These are phyloP conservation scores for Epichloe hybrida DNA, from an alignment of 2,329 filamentous ascomycete genomes.

Conservation along the genomic window DNA sequence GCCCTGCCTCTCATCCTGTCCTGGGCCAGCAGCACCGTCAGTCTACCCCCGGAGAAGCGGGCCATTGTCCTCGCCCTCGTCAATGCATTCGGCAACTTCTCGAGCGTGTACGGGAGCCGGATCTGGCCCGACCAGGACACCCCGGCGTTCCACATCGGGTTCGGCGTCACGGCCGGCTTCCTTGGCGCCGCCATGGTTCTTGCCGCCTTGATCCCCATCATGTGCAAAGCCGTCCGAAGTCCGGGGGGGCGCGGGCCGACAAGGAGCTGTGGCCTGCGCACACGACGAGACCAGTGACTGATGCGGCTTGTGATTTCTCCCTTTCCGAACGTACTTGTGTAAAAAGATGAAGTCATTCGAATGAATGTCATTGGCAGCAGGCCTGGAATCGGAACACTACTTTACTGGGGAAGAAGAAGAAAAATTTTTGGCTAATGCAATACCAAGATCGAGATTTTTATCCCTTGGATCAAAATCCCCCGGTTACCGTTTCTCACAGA, in stretches of 20 bases:
- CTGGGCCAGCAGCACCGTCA: conserved; percentile 16
- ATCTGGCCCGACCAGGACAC: conserved; percentile 16
- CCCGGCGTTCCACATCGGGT: conserved; percentile 15
- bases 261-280: background rate
- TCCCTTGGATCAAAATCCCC: too few relatives aligned
- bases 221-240: background rate
- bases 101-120: conserved; percentile 17
- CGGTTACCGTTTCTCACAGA: too few relatives aligned
- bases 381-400: too few relatives aligned
- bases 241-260: conserved; percentile 1
- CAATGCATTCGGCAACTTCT: conserved; percentile 19
- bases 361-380: too few relatives aligned
- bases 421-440: too few relatives aligned
- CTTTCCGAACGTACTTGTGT: too few relatives aligned
- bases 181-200: conserved; percentile 11
- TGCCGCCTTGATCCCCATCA: conserved; percentile 10
- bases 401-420: too few relatives aligned
- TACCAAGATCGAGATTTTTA: too few relatives aligned
- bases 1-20: conserved; percentile 9
- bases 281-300: background rate
- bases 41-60: conserved; percentile 17
- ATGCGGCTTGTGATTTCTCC: background rate
- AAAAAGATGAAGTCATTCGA: too few relatives aligned
- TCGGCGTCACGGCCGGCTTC: conserved; percentile 17
- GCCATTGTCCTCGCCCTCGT: conserved; percentile 19